Evolutionary conservation across 208 protist genomes (phyloP).

Genomic region (Acanthamoeba lenticulata): DNA sequence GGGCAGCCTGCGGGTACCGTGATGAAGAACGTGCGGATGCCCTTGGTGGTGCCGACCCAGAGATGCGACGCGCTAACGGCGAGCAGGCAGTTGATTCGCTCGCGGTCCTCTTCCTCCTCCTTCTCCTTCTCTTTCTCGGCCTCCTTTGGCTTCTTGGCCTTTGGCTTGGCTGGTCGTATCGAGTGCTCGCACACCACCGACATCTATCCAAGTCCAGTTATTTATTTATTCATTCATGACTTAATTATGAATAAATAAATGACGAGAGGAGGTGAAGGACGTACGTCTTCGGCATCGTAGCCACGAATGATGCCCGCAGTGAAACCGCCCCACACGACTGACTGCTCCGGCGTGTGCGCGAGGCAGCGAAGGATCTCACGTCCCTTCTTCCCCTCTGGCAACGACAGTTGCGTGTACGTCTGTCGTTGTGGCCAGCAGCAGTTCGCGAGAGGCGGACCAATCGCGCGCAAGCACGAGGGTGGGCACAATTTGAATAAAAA

Average conservation of each 20-base stretch:
- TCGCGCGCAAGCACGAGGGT: background rate
- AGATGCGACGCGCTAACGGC: background rate
- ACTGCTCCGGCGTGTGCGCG: background rate
- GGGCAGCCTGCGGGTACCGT: background rate
- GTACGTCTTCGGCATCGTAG: background rate
- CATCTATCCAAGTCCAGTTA: no score
- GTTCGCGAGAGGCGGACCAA: background rate
- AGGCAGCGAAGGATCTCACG: conserved; percentile 18
- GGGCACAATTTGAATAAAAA: background rate
- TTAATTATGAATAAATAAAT: no score
- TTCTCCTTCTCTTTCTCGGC: background rate
- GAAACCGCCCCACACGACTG: conserved; percentile 2
- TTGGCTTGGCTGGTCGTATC: background rate
- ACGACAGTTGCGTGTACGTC: background rate
- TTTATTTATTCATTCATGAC: no score
- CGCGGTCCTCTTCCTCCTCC: conserved; percentile 26
- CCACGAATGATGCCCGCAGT: background rate
- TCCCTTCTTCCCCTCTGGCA: conserved; percentile 6
- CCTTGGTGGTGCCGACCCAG: conserved; percentile 46
- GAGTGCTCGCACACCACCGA: conserved; percentile 15
- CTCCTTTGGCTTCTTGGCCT: background rate
- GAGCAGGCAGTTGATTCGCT: conserved; percentile 8
- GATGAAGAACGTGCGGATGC: conserved; percentile 6
- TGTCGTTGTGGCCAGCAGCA: background rate
- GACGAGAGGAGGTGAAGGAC: background rate